phyloP scores from a whole-genome alignment of 257 asterid species.

The Penstemon eatonii region DNA sequence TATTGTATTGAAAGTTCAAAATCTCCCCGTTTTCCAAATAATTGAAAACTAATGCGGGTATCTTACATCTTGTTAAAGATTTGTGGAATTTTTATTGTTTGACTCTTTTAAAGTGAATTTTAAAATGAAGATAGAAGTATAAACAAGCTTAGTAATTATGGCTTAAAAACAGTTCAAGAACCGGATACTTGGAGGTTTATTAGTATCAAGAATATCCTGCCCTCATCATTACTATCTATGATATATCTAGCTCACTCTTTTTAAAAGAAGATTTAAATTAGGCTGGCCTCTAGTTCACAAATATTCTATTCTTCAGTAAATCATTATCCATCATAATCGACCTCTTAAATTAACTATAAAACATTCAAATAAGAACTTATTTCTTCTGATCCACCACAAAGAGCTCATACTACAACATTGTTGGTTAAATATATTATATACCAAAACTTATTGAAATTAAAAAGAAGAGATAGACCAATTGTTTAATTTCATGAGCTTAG shows the following conservation, averaged over 20 bases:
- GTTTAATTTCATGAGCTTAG: not conserved
- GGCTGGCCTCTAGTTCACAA: not conserved
- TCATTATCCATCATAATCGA: not conserved
- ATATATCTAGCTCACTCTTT: not conserved
- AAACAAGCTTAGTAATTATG: no score
- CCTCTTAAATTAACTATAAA: not conserved
- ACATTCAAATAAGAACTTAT: not conserved
- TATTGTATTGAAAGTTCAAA: no score
- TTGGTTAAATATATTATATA: not conserved
- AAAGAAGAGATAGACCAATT: conserved; percentile 5
- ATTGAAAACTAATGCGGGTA: no score
- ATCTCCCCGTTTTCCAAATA: no score
- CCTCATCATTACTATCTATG: not conserved
- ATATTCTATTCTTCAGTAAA: not conserved
- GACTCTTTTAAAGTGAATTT: no score
- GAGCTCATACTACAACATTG: not conserved
- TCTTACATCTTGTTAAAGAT: no score
- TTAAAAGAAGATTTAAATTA: no score
- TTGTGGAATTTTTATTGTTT: no score
- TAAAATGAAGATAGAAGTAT: no score
- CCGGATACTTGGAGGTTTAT: not conserved
- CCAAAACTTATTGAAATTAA: not conserved
- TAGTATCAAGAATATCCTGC: not conserved
- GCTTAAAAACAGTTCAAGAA: no score
- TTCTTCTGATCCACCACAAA: not conserved